Evolutionary conservation across 2,329 filamentous ascomycete species (phyloP), one percentile per base, ranked within the genome.

Genomic region (Periglandula ipomoeae): DNA sequence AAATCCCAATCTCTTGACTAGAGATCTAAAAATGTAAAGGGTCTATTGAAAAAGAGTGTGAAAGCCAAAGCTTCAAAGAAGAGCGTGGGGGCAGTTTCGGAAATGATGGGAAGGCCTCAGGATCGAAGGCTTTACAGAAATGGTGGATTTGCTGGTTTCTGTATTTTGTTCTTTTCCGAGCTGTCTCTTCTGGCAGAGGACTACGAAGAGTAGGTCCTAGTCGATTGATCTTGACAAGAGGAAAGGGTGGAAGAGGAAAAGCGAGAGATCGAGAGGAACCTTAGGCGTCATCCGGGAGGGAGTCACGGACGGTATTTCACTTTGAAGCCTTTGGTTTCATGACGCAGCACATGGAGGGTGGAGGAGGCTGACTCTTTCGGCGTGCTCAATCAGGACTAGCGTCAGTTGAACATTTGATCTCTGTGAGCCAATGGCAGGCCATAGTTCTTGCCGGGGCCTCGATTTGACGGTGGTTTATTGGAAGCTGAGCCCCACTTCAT

Each of bases 351-450:
- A 55, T 56, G 55, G 17, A 39, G 50, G 32, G 56, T 53, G 53
- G 53, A 54, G 55, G 47, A 58, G 55, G 58, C 62, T 65, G 65
- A 68, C 63, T 68, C 66, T 60, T 69, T 70, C 68, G 68, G 68
- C 68, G 68, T 70, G 68, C 67, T 67, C 58, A 57, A 66, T 59
- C 48, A 51, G 67, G 68, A 34, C 53, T 68, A 67, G 68, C 59
- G 63, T 44, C 3, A 30, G 34, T 11, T 24, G 48, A 50, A 50
- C 49, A 50, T 41, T 39, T 17, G 42, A 19, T 34, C 40, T n/a
- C 5, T 1, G 2, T 4, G 17, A 30, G 13, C 67, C 64, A 69
- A 68, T 68, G 22, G 60, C 0, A 8, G 3, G 3, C 1, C 0
- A 6, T n/a, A 2, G 0, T 20, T 7, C 19, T 11, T 22, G 22